A percentile compares a stretch with the other conserved stretches of the same genome.
Conservation (phyloP, 495 filamentous ascomycete genomes). For the Acidomyces sp. region DNA sequence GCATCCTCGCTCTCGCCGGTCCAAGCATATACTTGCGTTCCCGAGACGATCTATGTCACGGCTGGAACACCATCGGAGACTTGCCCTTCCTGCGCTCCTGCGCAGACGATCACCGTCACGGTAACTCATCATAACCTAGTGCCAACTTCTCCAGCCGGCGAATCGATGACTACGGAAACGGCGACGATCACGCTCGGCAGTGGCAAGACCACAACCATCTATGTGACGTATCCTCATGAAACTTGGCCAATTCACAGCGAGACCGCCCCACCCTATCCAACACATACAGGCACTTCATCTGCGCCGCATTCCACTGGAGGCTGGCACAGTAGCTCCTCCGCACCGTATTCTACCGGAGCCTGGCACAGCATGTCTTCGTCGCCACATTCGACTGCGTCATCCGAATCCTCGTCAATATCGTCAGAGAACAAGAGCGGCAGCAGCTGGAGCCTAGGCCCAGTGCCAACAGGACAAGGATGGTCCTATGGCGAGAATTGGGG, state of each 20-base stretch:
- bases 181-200: constrained; percentile 9
- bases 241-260: not conserved
- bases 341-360: not conserved
- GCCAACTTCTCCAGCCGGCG: not conserved
- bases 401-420: not conserved
- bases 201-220: constrained; percentile 4
- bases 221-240: constrained; percentile 1
- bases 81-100: not conserved
- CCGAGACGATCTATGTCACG: not conserved
- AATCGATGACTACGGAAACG: constrained; percentile 2
- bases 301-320: not conserved
- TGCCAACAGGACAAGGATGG: not conserved
- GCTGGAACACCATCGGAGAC: not conserved
- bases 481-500: not conserved
- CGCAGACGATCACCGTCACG: constrained; percentile 3
- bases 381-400: not conserved
- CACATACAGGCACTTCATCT: not conserved
- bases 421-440: not conserved
- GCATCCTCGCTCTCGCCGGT: not conserved
- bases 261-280: not conserved
- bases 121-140: not conserved
- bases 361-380: not conserved
- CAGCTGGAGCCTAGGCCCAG: not conserved
- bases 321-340: not conserved
- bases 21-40: not conserved